Base-by-base conservation (phyloP, 2,329 filamentous ascomycete species). In the Microdochium trichocladiopsis region DNA sequence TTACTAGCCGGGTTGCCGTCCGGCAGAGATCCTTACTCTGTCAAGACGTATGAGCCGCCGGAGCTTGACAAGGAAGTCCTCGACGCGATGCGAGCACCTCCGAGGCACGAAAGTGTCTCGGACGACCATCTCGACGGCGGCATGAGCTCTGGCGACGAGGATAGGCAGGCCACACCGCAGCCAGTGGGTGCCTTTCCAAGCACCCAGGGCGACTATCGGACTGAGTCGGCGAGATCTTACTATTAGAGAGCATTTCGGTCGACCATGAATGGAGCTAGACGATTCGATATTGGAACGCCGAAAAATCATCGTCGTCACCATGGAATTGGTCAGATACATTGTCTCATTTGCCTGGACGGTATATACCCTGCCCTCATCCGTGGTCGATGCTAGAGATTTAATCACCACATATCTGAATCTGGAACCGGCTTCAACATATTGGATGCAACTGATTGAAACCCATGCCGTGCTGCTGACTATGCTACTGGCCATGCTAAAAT, bases 1-100 rank as follows among this genome's bases (percentile, higher is more conserved):
- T 72, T 96, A 10, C 70, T 95, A 4, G 80, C 88, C 6, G 85
- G 83, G 55, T 87, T 97, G 73, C 93, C 94, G 0, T 93, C 88
- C 1, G 93, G 93, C 2, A 82, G 93, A 56, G 92, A 96, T 61
- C 90, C 96, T 51, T 87, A 95, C 57, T 79, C 75, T 0, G 73
- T 90, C 33, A 86, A 85, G 61, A 75, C 82, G 1, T 96, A 84
- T 60, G 73, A 78, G 6, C 79, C 83, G 1, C 87, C 87, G 0
- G 66, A 70, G 1, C 70, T 96, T 11, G 87, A 87, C 45, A 73
- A 78, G 11, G 79, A 84, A 25, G 72, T 80, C 0, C 71, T 97
- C 11, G 80, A 85, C 50, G 71, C 72, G 2, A 83, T 85, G 80
- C 73, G 79, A 24, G 74, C 75, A 22, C 77, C 75, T 4, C 77